Percentiles rank a stretch among this genome's conserved stretches.
Evolutionary conservation across 169 alveolate species (phyloP).

Genomic region (Eimeria maxima): DNA sequence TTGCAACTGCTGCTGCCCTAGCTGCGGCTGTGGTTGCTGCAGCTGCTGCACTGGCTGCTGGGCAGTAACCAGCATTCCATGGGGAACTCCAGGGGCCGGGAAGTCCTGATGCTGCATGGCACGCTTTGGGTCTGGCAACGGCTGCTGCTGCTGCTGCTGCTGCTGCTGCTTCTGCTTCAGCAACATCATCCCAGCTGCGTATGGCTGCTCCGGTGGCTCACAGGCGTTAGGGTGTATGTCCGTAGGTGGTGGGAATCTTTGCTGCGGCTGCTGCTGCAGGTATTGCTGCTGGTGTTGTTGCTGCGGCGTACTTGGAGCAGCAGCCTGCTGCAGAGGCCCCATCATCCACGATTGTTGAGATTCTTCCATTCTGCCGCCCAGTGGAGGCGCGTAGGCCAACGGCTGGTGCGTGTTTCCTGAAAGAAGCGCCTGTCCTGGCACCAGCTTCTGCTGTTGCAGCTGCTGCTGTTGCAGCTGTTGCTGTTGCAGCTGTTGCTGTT

Average conservation of each 20-base stretch:
- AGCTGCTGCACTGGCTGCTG: neutral
- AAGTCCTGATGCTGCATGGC: neutral
- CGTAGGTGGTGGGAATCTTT: neutral
- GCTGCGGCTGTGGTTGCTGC: constrained; percentile 16
- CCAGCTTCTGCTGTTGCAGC: neutral
- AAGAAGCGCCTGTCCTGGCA: neutral
- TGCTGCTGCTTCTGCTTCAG: constrained; percentile 18
- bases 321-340: too few species aligned
- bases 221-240: neutral
- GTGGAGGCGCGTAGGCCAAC: neutral
- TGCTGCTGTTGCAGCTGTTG: neutral
- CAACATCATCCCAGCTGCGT: constrained; percentile 6
- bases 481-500: too few species aligned
- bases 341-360: neutral
- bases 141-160: neutral
- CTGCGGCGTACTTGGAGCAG: constrained; percentile 8
- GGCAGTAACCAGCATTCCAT: neutral
- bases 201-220: neutral
- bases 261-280: neutral
- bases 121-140: neutral
- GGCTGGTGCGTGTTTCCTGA: neutral
- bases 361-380: neutral
- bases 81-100: neutral
- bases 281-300: constrained; percentile 19
- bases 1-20: constrained; percentile 15